These are phyloP conservation scores for Handroanthus guayacan DNA, from an alignment of 257 asterid species.

Conservation along the genomic window DNA sequence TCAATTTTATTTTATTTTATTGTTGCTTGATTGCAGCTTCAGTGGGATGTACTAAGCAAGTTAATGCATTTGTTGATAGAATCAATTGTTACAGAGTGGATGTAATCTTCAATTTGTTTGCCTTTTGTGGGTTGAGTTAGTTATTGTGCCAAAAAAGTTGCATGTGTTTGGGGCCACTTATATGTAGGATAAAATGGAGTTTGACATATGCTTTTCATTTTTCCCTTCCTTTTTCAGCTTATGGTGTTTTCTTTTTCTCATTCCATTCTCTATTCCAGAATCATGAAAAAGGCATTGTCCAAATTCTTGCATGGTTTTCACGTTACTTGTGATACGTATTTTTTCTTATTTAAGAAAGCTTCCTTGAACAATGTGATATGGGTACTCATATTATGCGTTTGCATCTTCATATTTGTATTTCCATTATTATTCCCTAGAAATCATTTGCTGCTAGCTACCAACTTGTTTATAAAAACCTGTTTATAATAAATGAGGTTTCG, in stretches of 20 bases:
- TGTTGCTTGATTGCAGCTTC: conserved; percentile 15
- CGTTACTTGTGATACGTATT: neutral
- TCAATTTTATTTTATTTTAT: neutral
- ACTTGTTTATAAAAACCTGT: neutral
- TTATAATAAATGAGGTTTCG: neutral
- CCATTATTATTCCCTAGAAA: no score
- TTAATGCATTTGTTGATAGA: conserved; percentile 14
- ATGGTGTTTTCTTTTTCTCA: neutral
- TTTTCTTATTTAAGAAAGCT: neutral
- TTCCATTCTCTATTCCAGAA: neutral
- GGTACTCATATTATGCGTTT: neutral
- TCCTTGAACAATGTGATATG: neutral
- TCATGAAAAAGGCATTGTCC: neutral
- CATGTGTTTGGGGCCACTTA: neutral
- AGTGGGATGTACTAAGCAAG: neutral
- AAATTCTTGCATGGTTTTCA: neutral
- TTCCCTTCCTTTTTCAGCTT: neutral
- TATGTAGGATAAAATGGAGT: conserved; percentile 1
- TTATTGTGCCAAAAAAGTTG: neutral
- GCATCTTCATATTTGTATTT: neutral
- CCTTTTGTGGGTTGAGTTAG: neutral
- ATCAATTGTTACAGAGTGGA: conserved; percentile 1
- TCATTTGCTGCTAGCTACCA: neutral
- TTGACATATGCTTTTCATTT: neutral
- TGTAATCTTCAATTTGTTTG: conserved; percentile 5